A percentile compares a stretch with the other conserved stretches of the same genome.
Conservation (phyloP, 306 rosid genomes). For the Castanea sativa region DNA sequence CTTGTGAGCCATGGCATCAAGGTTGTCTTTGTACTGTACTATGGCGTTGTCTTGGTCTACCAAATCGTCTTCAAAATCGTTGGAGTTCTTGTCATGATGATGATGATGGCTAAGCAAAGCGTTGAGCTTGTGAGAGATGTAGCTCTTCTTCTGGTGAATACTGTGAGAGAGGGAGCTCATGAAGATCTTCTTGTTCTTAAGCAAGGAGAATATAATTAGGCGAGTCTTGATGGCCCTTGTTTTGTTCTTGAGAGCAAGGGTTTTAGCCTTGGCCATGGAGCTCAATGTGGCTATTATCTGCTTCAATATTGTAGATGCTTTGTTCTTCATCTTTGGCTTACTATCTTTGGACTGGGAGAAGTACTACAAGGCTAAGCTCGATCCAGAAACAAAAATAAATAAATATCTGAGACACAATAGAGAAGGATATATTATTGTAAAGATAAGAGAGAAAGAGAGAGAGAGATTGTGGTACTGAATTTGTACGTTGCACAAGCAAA, state of each 20-base stretch:
- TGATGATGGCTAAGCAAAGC: constrained; percentile 25
- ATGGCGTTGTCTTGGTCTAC: constrained; percentile 4
- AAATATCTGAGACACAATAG: background rate
- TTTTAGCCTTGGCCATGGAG: constrained; percentile 42
- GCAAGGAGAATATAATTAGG: constrained; percentile 44
- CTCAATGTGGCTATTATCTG: constrained; percentile 24
- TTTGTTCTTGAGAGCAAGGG: constrained; percentile 41
- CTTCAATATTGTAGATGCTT: constrained; percentile 31
- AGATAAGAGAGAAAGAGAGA: background rate
- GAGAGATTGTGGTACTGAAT: background rate
- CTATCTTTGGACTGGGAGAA: background rate
- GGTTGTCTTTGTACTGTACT: background rate
- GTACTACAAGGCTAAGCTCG: background rate
- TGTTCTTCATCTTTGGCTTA: constrained; percentile 36
- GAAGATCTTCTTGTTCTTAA: constrained; percentile 39
- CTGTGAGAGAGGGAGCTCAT: constrained; percentile 42
- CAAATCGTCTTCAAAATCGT: constrained; percentile 11
- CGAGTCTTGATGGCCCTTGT: constrained; percentile 45
- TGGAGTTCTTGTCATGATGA: background rate
- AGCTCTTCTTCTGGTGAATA: constrained; percentile 16
- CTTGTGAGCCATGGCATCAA: constrained; percentile 12
- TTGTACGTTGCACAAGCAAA: background rate
- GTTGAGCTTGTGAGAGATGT: constrained; percentile 43
- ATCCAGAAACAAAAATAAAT: background rate
- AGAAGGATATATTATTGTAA: background rate